Evolutionary conservation across 1,284 basidiomycete species (phyloP), one percentile per base, ranked within the genome.

Genomic region (Sphagnurus paluster): DNA sequence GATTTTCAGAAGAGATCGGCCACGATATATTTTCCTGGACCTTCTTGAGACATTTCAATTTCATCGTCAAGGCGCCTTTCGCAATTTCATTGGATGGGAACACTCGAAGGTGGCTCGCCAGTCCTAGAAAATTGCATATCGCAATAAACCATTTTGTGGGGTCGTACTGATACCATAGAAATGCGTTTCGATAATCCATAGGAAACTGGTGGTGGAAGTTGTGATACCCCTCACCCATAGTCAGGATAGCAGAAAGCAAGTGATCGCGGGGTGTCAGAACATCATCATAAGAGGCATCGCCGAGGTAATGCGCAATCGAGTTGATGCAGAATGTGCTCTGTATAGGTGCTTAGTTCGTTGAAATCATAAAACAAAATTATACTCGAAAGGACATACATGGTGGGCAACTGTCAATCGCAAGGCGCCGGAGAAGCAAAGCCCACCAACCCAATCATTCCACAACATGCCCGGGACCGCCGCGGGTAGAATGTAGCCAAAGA

Each of bases 171-270:
- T 79, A 81, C 80, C 79, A 84, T 54, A 77, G 72, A 67, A 83
- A 82, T 13, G 77, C 78, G 62, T 90, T 90, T 37, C 88, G 76
- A 70, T 87, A 91, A 66, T 91, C 89, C 81, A 84, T 87, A 16
- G 89, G 90, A 72, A 91, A 92, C 58, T 90, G 87, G 58, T 88
- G 90, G 65, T 92, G 90, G 68, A 94, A 94, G 66, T 94, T 94
- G 70, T 95, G 92, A 68, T 94, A 95, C 8, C 92, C 92, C 71
- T 95, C 92, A 11, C 93, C 92, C 73, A 93, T 84, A 3, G 92
- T 94, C 49, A 90, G 74, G 49, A 94, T 74, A 13, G 93, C 92
- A 21, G 92, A 93, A 50, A 95, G 61, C 58, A 93, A 72, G 68
- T 93, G 90, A 65, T 93, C 90, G 32, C 86, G 77, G 34, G 91